These are phyloP conservation scores for Xerophyta viscosa DNA, from an alignment of 106 monocot genomes.

Conservation along the genomic window DNA sequence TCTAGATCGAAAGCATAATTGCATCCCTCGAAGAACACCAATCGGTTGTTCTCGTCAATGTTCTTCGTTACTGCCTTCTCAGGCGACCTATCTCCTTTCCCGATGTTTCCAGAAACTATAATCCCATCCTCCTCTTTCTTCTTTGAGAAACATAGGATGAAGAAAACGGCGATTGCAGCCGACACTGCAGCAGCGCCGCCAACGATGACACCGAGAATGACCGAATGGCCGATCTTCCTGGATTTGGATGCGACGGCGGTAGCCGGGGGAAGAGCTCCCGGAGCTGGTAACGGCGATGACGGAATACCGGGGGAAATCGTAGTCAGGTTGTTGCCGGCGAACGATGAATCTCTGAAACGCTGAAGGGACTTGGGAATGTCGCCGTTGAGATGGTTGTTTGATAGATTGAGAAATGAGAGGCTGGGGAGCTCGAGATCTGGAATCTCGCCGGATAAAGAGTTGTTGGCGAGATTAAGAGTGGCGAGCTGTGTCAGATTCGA, in stretches of 20 bases:
- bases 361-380: slow-evolving; percentile 40
- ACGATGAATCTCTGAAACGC: slow-evolving; percentile 42
- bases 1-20: slow-evolving; percentile 66
- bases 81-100: slow-evolving; percentile 34
- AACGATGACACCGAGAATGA: slow-evolving; percentile 44
- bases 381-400: slow-evolving; percentile 55
- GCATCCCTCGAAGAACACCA: slow-evolving; percentile 72
- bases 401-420: slow-evolving; percentile 49
- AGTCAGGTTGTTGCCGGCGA: slow-evolving; percentile 53
- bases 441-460: slow-evolving; percentile 62
- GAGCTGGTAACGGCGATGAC: slow-evolving; percentile 4
- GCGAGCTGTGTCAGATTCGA: slow-evolving; percentile 47
- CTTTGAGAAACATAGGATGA: slow-evolving; percentile 29
- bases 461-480: slow-evolving; percentile 67
- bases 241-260: neutral
- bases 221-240: slow-evolving; percentile 29
- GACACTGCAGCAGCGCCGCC: slow-evolving; percentile 37
- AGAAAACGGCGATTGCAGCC: slow-evolving; percentile 11
- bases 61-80: slow-evolving; percentile 39
- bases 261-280: slow-evolving; percentile 1
- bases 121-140: slow-evolving; percentile 6
- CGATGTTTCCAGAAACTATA: slow-evolving; percentile 19
- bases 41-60: slow-evolving; percentile 42
- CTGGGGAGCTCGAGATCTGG: slow-evolving; percentile 47
- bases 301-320: neutral